A percentile compares a stretch with the other conserved stretches of the same genome.
phyloP scores from a whole-genome alignment of 1,284 basidiomycete species.

The Fomitiporia mediterranea region DNA sequence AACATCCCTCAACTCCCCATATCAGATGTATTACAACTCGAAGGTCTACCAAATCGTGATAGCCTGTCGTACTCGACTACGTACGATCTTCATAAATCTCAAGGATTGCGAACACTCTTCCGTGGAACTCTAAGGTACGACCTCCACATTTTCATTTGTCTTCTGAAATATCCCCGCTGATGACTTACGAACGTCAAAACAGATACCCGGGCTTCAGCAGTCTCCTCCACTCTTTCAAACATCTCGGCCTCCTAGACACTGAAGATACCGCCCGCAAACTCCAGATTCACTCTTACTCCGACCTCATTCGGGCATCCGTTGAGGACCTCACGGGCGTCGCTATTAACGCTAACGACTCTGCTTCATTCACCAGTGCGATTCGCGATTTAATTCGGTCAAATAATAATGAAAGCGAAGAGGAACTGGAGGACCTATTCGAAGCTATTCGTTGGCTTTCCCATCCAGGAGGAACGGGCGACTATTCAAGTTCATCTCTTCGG shows the following conservation, averaged over 20 bases:
- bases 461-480: conserved; percentile 22
- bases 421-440: conserved; percentile 37
- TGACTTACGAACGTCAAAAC: not conserved
- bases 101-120: conserved; percentile 62
- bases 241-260: conserved; percentile 74
- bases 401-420: conserved; percentile 19
- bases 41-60: conserved; percentile 88
- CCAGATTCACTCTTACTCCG: conserved; percentile 39
- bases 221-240: conserved; percentile 72
- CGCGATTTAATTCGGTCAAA: conserved; percentile 34
- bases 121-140: conserved; percentile 82
- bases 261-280: conserved; percentile 40
- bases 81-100: conserved; percentile 58
- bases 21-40: conserved; percentile 65
- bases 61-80: conserved; percentile 73
- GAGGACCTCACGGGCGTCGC: conserved; percentile 4
- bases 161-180: not conserved
- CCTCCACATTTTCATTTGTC: too few species aligned
- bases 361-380: conserved; percentile 38
- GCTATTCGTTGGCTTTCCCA: conserved; percentile 58
- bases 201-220: conserved; percentile 86
- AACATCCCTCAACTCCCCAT: conserved; percentile 66
- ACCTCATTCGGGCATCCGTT: conserved; percentile 21
- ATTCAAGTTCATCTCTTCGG: too few species aligned
- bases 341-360: conserved; percentile 20